Evolutionary conservation across 2,329 filamentous ascomycete genomes (phyloP).

Genomic region (Capronia coronata): DNA sequence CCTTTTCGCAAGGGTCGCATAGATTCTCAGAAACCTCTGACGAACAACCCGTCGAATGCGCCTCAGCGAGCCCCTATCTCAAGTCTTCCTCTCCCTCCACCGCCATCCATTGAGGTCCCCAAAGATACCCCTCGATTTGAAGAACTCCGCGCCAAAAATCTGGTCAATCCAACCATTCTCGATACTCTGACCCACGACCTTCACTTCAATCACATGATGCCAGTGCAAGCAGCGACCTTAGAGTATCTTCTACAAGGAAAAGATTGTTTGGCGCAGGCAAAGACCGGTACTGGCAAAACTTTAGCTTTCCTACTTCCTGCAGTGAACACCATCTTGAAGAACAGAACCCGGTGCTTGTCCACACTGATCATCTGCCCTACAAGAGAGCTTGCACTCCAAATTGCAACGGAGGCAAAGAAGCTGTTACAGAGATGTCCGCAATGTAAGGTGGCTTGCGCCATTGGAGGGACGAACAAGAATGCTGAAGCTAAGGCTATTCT

Average conservation of each 20-base stretch:
- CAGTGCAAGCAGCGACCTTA: slow-evolving; percentile 16
- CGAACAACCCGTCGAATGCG: background rate
- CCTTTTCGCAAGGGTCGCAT: background rate
- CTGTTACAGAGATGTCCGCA: slow-evolving; percentile 69
- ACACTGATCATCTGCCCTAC: slow-evolving; percentile 93
- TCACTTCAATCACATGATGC: slow-evolving; percentile 18
- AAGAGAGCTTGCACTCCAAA: slow-evolving; percentile 92
- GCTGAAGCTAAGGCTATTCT: slow-evolving; percentile 10
- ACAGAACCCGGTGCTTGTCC: slow-evolving; percentile 48
- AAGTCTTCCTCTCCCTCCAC: background rate
- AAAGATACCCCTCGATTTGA: slow-evolving; percentile 15
- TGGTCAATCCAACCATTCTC: slow-evolving; percentile 11
- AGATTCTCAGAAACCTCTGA: background rate
- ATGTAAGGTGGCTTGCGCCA: slow-evolving; percentile 63
- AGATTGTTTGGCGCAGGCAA: slow-evolving; percentile 77
- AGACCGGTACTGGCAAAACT: slow-evolving; percentile 95
- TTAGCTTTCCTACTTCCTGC: slow-evolving; percentile 84
- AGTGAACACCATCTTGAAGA: slow-evolving; percentile 68
- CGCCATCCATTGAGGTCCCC: slow-evolving; percentile 10
- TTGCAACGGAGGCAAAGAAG: slow-evolving; percentile 42
- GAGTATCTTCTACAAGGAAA: slow-evolving; percentile 11
- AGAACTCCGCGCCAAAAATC: slow-evolving; percentile 13
- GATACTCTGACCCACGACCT: slow-evolving; percentile 18
- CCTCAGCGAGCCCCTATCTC: background rate
- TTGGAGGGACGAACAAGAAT: slow-evolving; percentile 17